phyloP scores from a whole-genome alignment of 2,329 filamentous ascomycete genomes.

The Colletotrichum abscissum region DNA sequence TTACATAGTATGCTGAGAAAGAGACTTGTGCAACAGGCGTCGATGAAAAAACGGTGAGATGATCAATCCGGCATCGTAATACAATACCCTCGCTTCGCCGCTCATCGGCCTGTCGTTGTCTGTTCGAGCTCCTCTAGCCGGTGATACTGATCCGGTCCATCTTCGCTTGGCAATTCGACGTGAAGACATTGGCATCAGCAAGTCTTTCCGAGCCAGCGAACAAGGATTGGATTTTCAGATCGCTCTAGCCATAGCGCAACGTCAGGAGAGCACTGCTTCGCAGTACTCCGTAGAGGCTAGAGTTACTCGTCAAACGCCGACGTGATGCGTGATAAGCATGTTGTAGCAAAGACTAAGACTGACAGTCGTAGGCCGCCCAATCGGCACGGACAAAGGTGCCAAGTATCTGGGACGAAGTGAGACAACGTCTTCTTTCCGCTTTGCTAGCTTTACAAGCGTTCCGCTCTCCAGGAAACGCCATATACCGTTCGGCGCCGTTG shows the following conservation, averaged over 20 bases:
- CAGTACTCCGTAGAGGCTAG: too few species aligned
- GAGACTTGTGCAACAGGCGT: not conserved
- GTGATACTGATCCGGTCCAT: not conserved
- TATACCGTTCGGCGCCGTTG: not conserved
- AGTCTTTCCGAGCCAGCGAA: not conserved
- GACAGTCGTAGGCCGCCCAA: slow-evolving; percentile 23
- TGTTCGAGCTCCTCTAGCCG: not conserved
- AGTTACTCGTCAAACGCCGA: not conserved
- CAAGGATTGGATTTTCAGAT: not conserved
- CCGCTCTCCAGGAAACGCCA: not conserved
- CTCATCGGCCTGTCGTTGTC: not conserved
- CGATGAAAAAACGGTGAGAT: not conserved
- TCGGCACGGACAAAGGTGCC: not conserved
- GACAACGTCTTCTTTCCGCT: slow-evolving; percentile 7
- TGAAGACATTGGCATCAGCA: not conserved
- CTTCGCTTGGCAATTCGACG: not conserved
- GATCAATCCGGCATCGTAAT: not conserved
- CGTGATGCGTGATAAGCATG: not conserved
- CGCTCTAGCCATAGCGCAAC: not conserved
- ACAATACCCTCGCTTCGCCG: not conserved
- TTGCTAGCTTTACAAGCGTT: not conserved
- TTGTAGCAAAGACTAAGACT: not conserved
- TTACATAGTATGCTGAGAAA: not conserved
- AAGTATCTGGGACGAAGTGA: not conserved
- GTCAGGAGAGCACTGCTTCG: not conserved